Conservation (phyloP, 176 grass and related monocot species). For the Urochloa ruziziensis region DNA sequence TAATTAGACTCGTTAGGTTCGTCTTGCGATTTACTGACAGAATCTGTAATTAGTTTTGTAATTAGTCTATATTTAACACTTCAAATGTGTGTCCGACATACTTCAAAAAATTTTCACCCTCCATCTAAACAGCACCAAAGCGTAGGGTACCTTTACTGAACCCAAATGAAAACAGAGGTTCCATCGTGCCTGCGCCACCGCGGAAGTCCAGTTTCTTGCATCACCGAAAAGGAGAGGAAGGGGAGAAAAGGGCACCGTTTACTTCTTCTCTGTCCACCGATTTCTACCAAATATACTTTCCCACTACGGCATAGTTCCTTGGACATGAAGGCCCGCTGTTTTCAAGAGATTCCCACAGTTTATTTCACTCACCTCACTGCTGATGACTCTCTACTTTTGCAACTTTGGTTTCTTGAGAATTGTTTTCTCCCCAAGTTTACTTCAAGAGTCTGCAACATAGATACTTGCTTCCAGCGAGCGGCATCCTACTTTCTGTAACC, state of each 20-base stretch:
- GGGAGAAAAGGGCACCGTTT: background rate
- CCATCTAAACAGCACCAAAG: too few relatives aligned
- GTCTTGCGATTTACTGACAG: too few relatives aligned
- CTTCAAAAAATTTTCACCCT: too few relatives aligned
- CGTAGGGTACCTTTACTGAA: background rate
- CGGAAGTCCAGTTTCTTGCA: background rate
- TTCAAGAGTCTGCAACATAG: constrained; percentile 15
- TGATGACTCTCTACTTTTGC: background rate
- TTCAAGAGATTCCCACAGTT: constrained; percentile 8
- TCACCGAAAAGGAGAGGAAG: background rate
- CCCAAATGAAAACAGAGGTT: background rate
- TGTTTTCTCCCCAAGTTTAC: constrained; percentile 2
- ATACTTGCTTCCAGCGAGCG: background rate
- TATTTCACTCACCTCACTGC: background rate
- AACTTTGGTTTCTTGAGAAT: constrained; percentile 2
- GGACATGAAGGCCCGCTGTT: background rate
- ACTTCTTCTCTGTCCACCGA: background rate
- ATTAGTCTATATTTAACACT: too few relatives aligned
- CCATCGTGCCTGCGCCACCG: background rate
- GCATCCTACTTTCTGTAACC: background rate
- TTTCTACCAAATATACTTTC: constrained; percentile 10
- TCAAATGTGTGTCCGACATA: too few relatives aligned
- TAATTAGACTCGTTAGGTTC: too few relatives aligned
- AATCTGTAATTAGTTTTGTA: too few relatives aligned
- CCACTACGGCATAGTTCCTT: background rate